Base-by-base conservation (phyloP, 192 early-diverging fungal genomes). In the Backusella westeae region DNA sequence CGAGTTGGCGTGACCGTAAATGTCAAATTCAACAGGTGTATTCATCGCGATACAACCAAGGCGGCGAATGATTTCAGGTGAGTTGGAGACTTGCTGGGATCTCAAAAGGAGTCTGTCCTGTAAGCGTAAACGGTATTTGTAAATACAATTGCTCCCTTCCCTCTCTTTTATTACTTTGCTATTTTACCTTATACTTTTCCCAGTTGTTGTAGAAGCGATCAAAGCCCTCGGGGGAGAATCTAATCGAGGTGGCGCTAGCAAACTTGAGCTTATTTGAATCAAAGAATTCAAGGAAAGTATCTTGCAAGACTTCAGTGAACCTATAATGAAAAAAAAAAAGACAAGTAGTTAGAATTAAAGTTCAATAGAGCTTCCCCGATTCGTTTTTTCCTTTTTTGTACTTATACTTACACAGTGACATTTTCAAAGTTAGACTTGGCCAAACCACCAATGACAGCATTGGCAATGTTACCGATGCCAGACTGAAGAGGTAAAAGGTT, bases 401-500 rank as follows among this genome's bases (percentile, higher is more conserved):
- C n/a, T 14, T 23, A 59, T 36, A 77, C 83, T 84, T 82, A 81
- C 77, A 84, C 80, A 68, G 76, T 75, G 63, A 81, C 81, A 65
- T 84, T 39, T 17, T 78, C 34, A 35, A 84, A 84, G 6, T 72
- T 77, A 4, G 78, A 78, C 38, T 84, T 75, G 21, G 81, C 80
- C 36, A 84, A 73, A 39, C 83, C 83, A 66, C 81, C 81, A 75
- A 84, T 84, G 34, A 84, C 76, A 66, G 81, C 78, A 69, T 84
- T 84, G 15, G 83, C 83, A 69, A 84, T 84, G 69, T 84, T 84
- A 73, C 83, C 83, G 56, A 84, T 82, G 34, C 83, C 83, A 56
- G 80, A 82, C 59, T 84, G 83, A 3, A 84, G 59, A 17, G 83
- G 83, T 2, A 84, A 52, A 8, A 84, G 70, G 8, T 77, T 73